A percentile compares a stretch with the other conserved stretches of the same genome.
phyloP scores from a whole-genome alignment of 305 asterid genomes.

The Caryopteris hybrid region DNA sequence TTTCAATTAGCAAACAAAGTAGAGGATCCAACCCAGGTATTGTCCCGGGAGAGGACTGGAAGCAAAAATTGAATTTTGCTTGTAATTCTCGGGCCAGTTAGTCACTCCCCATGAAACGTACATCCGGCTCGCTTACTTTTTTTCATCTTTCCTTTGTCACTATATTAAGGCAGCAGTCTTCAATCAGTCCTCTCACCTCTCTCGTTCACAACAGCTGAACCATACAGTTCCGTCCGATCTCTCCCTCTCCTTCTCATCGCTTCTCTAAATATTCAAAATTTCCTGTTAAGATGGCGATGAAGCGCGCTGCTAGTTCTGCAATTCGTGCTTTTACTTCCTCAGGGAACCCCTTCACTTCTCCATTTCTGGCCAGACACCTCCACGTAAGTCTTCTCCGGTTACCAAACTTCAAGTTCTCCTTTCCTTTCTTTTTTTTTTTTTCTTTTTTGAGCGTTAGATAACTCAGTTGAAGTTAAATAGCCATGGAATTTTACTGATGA shows the following conservation, averaged over 20 bases:
- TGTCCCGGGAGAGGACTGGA: background rate
- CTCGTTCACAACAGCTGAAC: background rate
- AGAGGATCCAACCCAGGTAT: no score
- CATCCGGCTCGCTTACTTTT: no score
- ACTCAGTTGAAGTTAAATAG: background rate
- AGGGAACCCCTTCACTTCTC: slow-evolving; percentile 30
- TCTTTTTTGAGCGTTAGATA: background rate
- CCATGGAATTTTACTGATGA: background rate
- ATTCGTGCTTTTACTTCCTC: slow-evolving; percentile 56
- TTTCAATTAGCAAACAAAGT: no score
- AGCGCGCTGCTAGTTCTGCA: slow-evolving; percentile 61
- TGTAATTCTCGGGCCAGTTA: background rate
- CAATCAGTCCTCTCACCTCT: slow-evolving; percentile 1
- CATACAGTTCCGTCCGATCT: slow-evolving; percentile 20
- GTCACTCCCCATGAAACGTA: background rate
- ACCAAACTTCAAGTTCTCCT: background rate
- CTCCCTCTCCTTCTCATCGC: slow-evolving; percentile 3
- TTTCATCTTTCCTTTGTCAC: background rate
- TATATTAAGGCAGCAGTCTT: slow-evolving; percentile 8
- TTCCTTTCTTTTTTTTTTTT: background rate
- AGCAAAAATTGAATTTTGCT: slow-evolving; percentile 6
- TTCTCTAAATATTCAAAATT: background rate
- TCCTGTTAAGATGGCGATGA: slow-evolving; percentile 60
- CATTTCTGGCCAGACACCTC: slow-evolving; percentile 47
- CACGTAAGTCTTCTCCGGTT: slow-evolving; percentile 44